Base-by-base conservation (phyloP, 31 red algal genomes). In the Asparagopsis taxiformis region DNA sequence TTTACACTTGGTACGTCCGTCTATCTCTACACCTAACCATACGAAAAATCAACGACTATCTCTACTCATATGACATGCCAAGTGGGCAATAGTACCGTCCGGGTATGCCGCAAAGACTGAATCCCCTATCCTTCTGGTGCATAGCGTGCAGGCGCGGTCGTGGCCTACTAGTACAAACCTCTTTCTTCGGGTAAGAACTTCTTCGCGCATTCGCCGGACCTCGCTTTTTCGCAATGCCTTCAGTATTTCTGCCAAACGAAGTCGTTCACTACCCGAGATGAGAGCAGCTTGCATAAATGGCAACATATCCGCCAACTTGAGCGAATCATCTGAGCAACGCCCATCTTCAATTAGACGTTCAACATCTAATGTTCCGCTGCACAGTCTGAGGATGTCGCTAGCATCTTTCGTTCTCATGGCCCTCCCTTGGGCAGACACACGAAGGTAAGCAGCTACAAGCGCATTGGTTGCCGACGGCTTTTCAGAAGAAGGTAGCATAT, bases 91-190 rank as follows among this genome's bases (percentile, higher is more conserved):
- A 21, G 74, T 71, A n/a, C 84, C 74, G 50, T 79, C 68, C 3
- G 74, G 74, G 51, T 79, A 74, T 11, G 74, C 72, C 13, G 59
- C 84, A 66, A 89, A 74, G 3, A 72, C 84, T 32, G 50, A 41
- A 72, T 77, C 65, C 21, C 74, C 84, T 23, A 89, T 89, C 58
- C 66, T 55, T 53, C 84, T 71, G 13, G 74, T 79, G 66, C 84
- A 89, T 2, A 79, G 74, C 11, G 73, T 74, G 55, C 84, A 89
- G 22, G 74, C 84, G 37, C 84, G 50, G 51, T 89, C 84, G 44
- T 79, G 73, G 20, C 74, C 74, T 16, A 89, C 57, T 1, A 89
- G 30, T 32, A 89, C 84, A 28, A 72, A 59, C 24, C 74, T 37
- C 55, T 74, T 23, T 34, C 74, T 51, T 6, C 84, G 73, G 13